Evolutionary conservation across 495 filamentous ascomycete genomes (phyloP), one percentile per base, ranked within the genome.

Genomic region (Hamigera avellanea): DNA sequence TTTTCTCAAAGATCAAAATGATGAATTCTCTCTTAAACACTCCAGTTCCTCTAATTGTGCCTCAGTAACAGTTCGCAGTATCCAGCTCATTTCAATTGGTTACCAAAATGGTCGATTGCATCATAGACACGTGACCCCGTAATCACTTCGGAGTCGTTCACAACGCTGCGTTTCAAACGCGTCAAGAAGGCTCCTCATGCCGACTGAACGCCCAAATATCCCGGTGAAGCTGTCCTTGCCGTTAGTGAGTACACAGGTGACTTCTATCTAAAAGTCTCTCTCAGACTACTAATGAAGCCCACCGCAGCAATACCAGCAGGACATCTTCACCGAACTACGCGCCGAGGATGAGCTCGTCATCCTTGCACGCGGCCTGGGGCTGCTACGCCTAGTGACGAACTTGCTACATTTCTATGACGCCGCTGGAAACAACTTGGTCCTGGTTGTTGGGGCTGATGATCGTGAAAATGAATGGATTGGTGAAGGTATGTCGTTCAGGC

Each of bases 341-440:
- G 63, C 75, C 35, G 84, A 95, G 61, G 91, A 98, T 83, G 83
- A 89, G 59, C 78, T 96, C 43, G 78, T 95, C 47, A 67, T 96
- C 27, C 70, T 95, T 26, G 89, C 88, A 2, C 83, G 88, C 36
- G 91, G 91, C 46, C 77, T 96, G 13, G 91, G 91, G 36, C 78
- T 96, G 13, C 72, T 95, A 36, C 85, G 85, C 33, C 65, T 96
- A 13, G 74, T 95, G 41, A 93, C 86, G 12, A 96, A 95, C 53
- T 74, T 98, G 7, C 75, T 98, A 23, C 93, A 98, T 55, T 86
- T 87, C 14, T 94, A 94, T 61, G 91, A 98, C 69, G 89, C 86
- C 2, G 86, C 86, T 6, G 91, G 93, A 4, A 88, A 88, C 57
- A 95, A 95, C 54, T 56, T 98, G 30, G 76, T 96, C 19, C 62